Percentiles rank a stretch among this genome's conserved stretches.
phyloP scores from a whole-genome alignment of 2,329 filamentous ascomycete species.

The Ophiognomonia clavigignenti-juglandacearum region DNA sequence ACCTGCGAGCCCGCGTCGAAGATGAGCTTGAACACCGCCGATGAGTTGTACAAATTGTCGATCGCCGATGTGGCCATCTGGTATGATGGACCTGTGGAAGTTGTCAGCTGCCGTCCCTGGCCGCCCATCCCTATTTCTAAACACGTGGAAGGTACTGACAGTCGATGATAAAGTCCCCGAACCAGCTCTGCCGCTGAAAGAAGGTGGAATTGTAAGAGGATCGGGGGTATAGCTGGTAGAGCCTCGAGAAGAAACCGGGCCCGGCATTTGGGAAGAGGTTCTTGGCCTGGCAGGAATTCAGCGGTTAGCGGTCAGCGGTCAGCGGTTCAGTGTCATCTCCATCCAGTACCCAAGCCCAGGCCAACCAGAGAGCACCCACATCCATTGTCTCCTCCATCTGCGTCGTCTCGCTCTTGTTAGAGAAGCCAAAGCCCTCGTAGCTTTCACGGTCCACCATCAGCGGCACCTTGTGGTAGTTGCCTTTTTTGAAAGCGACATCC shows the following conservation, averaged over 20 bases:
- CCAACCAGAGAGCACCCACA: conserved; percentile 3
- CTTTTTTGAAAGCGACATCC: conserved; percentile 35
- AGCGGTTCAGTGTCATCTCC: too few relatives aligned
- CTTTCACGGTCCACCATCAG: conserved; percentile 29
- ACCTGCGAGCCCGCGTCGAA: conserved; percentile 31
- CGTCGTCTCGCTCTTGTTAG: conserved; percentile 3
- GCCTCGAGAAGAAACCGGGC: conserved; percentile 8
- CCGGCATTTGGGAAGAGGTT: conserved; percentile 5
- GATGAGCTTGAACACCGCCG: conserved; percentile 35
- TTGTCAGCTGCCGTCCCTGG: too few relatives aligned
- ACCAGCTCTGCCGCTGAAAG: conserved; percentile 8
- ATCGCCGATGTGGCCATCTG: conserved; percentile 5
- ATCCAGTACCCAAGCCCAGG: too few relatives aligned
- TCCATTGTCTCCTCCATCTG: conserved; percentile 7
- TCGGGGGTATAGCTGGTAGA: conserved; percentile 6
- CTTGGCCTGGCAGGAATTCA: too few relatives aligned
- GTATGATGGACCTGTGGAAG: conserved; percentile 4
- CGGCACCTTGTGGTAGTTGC: conserved; percentile 49
- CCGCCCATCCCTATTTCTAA: not conserved
- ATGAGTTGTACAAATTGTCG: conserved; percentile 37
- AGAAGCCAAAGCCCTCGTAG: conserved; percentile 4
- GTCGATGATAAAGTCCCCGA: conserved; percentile 8
- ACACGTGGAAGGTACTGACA: not conserved
- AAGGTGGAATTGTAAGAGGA: conserved; percentile 5
- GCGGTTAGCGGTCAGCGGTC: too few relatives aligned